These are phyloP conservation scores for Backusella liffmaniae DNA, from an alignment of 192 early-diverging fungal genomes.

Conservation along the genomic window DNA sequence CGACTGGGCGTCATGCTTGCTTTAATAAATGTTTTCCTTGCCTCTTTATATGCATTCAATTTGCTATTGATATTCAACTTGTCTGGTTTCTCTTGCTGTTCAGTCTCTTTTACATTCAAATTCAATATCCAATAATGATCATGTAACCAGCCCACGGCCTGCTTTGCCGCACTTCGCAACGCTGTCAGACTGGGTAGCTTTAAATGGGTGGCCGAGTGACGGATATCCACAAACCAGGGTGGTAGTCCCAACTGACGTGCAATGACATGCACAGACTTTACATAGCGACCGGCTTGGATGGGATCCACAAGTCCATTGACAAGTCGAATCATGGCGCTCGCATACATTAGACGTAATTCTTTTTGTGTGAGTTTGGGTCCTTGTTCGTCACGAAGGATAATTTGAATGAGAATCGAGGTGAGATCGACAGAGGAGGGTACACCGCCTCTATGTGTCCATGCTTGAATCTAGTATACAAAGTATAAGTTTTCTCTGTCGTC, in stretches of 20 bases:
- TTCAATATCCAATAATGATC: constrained; percentile 43
- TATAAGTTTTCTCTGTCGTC: not conserved
- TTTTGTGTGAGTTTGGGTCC: constrained; percentile 48
- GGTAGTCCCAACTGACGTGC: constrained; percentile 57
- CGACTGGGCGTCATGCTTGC: not conserved
- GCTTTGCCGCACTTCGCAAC: constrained; percentile 45
- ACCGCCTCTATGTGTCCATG: constrained; percentile 69
- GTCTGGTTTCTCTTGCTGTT: not conserved
- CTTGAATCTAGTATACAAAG: constrained; percentile 49
- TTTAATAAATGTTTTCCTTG: constrained; percentile 27
- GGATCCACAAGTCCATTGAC: constrained; percentile 64
- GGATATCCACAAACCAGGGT: constrained; percentile 66
- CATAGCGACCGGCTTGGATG: constrained; percentile 51
- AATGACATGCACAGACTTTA: constrained; percentile 49
- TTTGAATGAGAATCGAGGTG: constrained; percentile 61
- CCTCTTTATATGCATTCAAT: constrained; percentile 29
- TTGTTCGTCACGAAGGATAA: constrained; percentile 38
- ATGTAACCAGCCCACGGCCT: constrained; percentile 18
- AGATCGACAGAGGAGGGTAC: constrained; percentile 66
- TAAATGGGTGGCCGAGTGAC: constrained; percentile 67
- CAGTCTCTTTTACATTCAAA: constrained; percentile 28
- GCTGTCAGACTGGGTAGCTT: constrained; percentile 55
- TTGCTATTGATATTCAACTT: not conserved
- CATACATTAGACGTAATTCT: constrained; percentile 48
- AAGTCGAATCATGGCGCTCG: constrained; percentile 48